These are phyloP conservation scores for Pseudogymnoascus sp. DNA, from an alignment of 2,329 filamentous ascomycete genomes.

Conservation along the genomic window DNA sequence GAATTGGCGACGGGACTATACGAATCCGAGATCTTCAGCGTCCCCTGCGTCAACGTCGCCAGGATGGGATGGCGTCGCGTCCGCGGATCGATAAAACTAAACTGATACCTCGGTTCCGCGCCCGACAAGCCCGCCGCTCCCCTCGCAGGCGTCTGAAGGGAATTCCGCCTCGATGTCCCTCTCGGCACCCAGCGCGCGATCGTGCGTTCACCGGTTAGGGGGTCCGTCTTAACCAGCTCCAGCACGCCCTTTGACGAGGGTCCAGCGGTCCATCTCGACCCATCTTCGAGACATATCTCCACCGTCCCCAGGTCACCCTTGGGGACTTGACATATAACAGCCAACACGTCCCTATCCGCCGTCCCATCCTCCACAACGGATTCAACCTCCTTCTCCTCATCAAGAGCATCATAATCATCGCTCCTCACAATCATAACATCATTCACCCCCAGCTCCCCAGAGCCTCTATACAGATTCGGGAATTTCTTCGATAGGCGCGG, in stretches of 20 bases:
- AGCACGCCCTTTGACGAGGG: slow-evolving; percentile 49
- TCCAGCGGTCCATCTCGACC: slow-evolving; percentile 48
- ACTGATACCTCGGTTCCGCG: slow-evolving; percentile 55
- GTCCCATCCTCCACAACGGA: slow-evolving; percentile 35
- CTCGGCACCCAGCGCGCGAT: slow-evolving; percentile 63
- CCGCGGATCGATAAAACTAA: slow-evolving; percentile 65
- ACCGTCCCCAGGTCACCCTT: slow-evolving; percentile 38
- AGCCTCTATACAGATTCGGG: slow-evolving; percentile 54
- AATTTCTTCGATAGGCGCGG: slow-evolving; percentile 52
- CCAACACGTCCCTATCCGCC: slow-evolving; percentile 49
- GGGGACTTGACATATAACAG: slow-evolving; percentile 55
- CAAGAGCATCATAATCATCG: slow-evolving; percentile 57
- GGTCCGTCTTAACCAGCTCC: slow-evolving; percentile 49
- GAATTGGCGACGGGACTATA: slow-evolving; percentile 51
- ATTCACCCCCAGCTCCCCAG: slow-evolving; percentile 54
- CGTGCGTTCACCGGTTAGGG: slow-evolving; percentile 46
- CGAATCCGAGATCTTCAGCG: slow-evolving; percentile 59
- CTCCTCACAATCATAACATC: slow-evolving; percentile 65
- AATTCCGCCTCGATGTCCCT: slow-evolving; percentile 28
- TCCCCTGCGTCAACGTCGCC: slow-evolving; percentile 54
- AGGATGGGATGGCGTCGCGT: slow-evolving; percentile 66
- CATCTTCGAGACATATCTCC: slow-evolving; percentile 59
- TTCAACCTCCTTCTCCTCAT: slow-evolving; percentile 44
- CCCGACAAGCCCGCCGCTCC: slow-evolving; percentile 18
- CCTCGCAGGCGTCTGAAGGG: not conserved